These are phyloP conservation scores for Rhynchospora breviuscula DNA, from an alignment of 176 grass and related monocot genomes.

Conservation along the genomic window DNA sequence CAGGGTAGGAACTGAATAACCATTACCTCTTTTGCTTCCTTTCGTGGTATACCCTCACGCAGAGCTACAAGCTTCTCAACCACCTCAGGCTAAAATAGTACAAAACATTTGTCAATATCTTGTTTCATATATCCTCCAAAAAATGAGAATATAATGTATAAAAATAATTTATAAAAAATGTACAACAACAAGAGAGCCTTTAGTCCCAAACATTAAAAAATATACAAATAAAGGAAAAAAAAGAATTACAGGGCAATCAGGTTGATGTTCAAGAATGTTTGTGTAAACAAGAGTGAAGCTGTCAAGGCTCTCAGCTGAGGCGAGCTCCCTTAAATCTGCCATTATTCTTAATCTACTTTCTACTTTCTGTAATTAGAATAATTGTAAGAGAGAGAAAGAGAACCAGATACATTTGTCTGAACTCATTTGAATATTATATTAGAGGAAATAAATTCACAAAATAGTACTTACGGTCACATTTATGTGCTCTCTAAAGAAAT, in stretches of 20 bases:
- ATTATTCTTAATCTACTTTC: constrained; percentile 90
- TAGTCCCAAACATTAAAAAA: neutral
- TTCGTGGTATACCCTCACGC: constrained; percentile 84
- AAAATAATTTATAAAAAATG: neutral
- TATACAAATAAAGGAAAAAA: constrained; percentile 13
- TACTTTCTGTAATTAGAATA: constrained; percentile 67
- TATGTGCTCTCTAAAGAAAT: constrained; percentile 91
- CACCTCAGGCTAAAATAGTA: constrained; percentile 68
- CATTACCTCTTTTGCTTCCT: constrained; percentile 96
- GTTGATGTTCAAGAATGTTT: constrained; percentile 97
- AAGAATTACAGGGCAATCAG: constrained; percentile 81
- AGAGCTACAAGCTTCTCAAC: constrained; percentile 98
- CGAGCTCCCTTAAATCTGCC: constrained; percentile 93
- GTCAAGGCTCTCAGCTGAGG: constrained; percentile 96
- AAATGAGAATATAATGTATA: neutral
- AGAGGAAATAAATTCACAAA: neutral
- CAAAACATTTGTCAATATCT: constrained; percentile 24
- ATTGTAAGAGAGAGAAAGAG: neutral
- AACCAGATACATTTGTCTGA: neutral
- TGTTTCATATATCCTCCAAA: constrained; percentile 8
- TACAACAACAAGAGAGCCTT: neutral
- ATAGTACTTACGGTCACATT: constrained; percentile 81
- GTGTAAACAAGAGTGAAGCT: constrained; percentile 96
- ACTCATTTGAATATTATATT: neutral
- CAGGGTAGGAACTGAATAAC: neutral